These are phyloP conservation scores for Dorcoceras hygrometricum DNA, from an alignment of 257 asterid species.

Conservation along the genomic window DNA sequence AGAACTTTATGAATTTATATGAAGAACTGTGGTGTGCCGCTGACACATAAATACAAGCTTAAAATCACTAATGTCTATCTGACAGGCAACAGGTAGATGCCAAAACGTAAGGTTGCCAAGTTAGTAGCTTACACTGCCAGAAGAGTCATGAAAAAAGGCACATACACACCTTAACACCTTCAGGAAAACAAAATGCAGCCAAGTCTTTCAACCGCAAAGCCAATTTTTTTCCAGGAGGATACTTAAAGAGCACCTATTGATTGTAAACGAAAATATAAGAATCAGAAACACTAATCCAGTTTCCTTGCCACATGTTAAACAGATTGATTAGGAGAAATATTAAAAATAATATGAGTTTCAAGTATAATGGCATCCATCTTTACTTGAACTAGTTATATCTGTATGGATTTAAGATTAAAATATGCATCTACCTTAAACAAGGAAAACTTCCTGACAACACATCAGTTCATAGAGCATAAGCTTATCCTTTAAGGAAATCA, in stretches of 20 bases:
- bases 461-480: constrained; percentile 11
- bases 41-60: background rate
- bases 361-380: background rate
- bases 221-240: constrained; percentile 78
- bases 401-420: constrained; percentile 2
- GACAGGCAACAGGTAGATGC: background rate
- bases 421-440: constrained; percentile 1
- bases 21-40: background rate
- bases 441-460: constrained; percentile 4
- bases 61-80: background rate
- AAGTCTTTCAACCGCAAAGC: constrained; percentile 62
- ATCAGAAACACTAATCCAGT: constrained; percentile 8
- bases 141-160: constrained; percentile 8
- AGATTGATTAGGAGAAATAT: background rate
- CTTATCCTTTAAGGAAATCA: background rate
- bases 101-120: background rate
- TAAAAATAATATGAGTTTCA: constrained; percentile 9
- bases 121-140: background rate
- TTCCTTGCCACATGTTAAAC: background rate
- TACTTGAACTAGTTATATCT: constrained; percentile 16
- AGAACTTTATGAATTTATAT: background rate
- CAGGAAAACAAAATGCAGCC: constrained; percentile 91
- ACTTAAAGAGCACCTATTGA: constrained; percentile 67
- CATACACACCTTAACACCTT: constrained; percentile 70
- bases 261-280: constrained; percentile 18